Evolutionary conservation across 148 eudicot genomes (phyloP).

Genomic region (Fagopyrum homotropicum): DNA sequence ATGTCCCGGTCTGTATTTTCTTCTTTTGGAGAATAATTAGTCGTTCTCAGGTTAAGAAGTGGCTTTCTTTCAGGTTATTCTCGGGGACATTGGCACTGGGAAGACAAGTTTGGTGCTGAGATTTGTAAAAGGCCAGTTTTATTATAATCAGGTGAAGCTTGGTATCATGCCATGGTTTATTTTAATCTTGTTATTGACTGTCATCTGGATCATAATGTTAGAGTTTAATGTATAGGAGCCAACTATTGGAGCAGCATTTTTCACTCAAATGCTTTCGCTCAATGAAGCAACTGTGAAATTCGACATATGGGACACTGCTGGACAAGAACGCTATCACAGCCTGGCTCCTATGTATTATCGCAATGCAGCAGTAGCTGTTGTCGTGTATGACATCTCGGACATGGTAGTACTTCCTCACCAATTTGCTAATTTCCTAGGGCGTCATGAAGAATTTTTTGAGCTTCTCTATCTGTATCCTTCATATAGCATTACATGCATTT

Average conservation of each 20-base stretch:
- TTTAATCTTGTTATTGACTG: not conserved
- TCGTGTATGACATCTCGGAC: slow-evolving; percentile 45
- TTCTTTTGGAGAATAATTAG: not conserved
- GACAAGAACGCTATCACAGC: slow-evolving; percentile 49
- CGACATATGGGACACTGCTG: slow-evolving; percentile 52
- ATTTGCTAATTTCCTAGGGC: not conserved
- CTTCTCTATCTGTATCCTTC: not conserved
- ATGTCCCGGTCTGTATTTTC: not conserved
- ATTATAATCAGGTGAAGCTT: slow-evolving; percentile 28
- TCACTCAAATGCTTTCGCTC: slow-evolving; percentile 32
- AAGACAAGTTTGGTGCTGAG: slow-evolving; percentile 40
- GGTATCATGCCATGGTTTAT: not conserved
- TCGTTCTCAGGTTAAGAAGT: not conserved
- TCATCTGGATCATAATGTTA: not conserved
- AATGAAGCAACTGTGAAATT: slow-evolving; percentile 41
- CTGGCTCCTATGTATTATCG: slow-evolving; percentile 59
- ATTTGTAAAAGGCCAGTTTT: slow-evolving; percentile 39
- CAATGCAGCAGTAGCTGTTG: slow-evolving; percentile 41
- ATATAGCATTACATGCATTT: not conserved
- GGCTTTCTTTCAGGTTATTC: slow-evolving; percentile 30
- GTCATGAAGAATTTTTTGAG: not conserved
- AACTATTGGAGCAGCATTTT: slow-evolving; percentile 46
- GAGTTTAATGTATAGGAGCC: slow-evolving; percentile 25
- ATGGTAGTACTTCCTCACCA: slow-evolving; percentile 31
- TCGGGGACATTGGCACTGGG: slow-evolving; percentile 46